A percentile compares a stretch with the other conserved stretches of the same genome.
phyloP scores from a whole-genome alignment of 169 alveolate species.

The Plasmodium adleri region DNA sequence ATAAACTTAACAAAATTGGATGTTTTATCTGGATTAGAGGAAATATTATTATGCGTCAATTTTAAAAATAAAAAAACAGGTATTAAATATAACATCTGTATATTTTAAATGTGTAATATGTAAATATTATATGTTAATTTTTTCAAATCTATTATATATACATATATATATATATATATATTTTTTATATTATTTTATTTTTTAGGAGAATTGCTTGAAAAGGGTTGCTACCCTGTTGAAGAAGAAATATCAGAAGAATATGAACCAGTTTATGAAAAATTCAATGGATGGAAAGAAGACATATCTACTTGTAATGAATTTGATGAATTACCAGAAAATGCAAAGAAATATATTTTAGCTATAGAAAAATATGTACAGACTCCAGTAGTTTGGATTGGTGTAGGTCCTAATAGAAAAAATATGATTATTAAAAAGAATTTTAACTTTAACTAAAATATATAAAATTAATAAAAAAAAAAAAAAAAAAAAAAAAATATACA shows the following conservation, averaged over 20 bases:
- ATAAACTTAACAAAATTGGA: slow-evolving; percentile 95
- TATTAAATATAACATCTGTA: slow-evolving; percentile 5
- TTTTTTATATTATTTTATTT: neutral
- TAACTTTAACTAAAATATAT: neutral
- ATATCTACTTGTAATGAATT: slow-evolving; percentile 85
- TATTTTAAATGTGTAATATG: neutral
- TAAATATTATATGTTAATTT: neutral
- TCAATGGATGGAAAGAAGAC: slow-evolving; percentile 93
- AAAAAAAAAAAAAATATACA: neutral
- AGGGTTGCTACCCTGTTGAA: slow-evolving; percentile 90
- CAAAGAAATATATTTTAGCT: slow-evolving; percentile 87
- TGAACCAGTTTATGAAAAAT: slow-evolving; percentile 90
- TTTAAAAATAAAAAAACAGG: slow-evolving; percentile 83
- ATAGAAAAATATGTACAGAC: slow-evolving; percentile 87
- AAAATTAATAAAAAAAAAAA: no score
- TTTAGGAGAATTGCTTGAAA: slow-evolving; percentile 79
- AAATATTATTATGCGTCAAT: slow-evolving; percentile 88
- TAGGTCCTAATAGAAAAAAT: slow-evolving; percentile 91
- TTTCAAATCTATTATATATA: neutral
- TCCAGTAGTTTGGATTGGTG: slow-evolving; percentile 93
- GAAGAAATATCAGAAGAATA: slow-evolving; percentile 86
- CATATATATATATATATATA: neutral
- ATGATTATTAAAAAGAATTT: slow-evolving; percentile 76
- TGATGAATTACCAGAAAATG: slow-evolving; percentile 90
- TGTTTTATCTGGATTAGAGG: slow-evolving; percentile 92